Conservation (phyloP, 257 asterid genomes). For the Gynochthodes officinalis region DNA sequence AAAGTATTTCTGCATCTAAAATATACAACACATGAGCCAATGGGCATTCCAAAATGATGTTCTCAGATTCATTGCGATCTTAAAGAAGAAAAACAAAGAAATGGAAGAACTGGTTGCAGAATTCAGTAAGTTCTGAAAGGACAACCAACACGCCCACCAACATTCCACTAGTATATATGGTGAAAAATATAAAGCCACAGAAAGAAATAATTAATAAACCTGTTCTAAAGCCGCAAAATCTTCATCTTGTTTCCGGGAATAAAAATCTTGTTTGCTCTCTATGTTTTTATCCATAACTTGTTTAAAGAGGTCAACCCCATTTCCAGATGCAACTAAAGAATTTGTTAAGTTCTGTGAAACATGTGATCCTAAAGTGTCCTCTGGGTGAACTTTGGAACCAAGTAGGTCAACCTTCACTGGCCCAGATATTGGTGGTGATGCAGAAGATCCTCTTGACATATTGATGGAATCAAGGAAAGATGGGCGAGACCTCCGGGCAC, state of each 20-base stretch:
- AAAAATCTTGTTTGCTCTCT: conserved; percentile 38
- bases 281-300: conserved; percentile 32
- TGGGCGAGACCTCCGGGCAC: conserved; percentile 68
- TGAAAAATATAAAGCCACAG: neutral
- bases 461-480: conserved; percentile 89
- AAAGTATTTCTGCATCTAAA: neutral
- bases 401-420: conserved; percentile 41
- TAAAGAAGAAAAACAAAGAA: neutral
- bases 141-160: neutral
- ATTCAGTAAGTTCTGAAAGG: neutral
- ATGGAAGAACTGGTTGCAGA: neutral
- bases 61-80: neutral
- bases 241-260: conserved; percentile 69
- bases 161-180: neutral
- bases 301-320: conserved; percentile 45
- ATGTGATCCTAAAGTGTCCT: conserved; percentile 55
- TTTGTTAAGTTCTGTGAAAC: conserved; percentile 30
- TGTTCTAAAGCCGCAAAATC: conserved; percentile 93
- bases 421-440: conserved; percentile 39
- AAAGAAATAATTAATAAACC: conserved; percentile 41
- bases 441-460: conserved; percentile 55
- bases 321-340: conserved; percentile 39
- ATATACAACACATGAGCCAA: neutral
- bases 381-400: conserved; percentile 51
- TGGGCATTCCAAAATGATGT: neutral